Evolutionary conservation across 495 filamentous ascomycete genomes (phyloP).

Genomic region (Clavariopsis aquatica): DNA sequence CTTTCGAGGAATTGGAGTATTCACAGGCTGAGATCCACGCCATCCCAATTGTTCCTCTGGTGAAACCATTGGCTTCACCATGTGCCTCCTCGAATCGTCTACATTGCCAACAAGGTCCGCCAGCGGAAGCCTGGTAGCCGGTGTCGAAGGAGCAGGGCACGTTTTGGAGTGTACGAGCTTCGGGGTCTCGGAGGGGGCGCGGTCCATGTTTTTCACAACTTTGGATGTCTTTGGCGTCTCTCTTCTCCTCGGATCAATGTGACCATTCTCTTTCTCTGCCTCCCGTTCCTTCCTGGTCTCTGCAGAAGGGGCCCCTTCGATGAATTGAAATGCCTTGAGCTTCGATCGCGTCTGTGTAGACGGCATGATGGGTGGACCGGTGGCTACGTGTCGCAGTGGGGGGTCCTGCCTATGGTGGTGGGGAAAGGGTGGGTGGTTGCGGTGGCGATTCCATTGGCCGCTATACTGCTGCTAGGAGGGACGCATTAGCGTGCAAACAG

Average conservation of each 20-base stretch:
- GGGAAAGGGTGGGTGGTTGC: conserved; percentile 26
- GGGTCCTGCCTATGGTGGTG: conserved; percentile 21
- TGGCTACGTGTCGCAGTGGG: conserved; percentile 29
- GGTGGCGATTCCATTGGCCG: conserved; percentile 31
- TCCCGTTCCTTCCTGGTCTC: conserved; percentile 21
- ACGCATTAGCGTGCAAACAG: neutral
- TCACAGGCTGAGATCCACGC: conserved; percentile 57
- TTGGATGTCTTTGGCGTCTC: conserved; percentile 17
- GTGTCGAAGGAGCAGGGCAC: conserved; percentile 61
- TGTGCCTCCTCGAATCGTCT: conserved; percentile 57
- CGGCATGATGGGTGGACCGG: conserved; percentile 46
- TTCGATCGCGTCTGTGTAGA: conserved; percentile 60
- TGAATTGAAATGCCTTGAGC: conserved; percentile 60
- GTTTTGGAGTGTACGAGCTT: conserved; percentile 28
- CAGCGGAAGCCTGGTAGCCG: conserved; percentile 70
- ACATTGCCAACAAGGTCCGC: conserved; percentile 74
- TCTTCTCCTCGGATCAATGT: neutral
- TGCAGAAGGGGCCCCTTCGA: conserved; percentile 41
- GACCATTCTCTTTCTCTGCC: conserved; percentile 44
- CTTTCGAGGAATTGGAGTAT: conserved; percentile 49
- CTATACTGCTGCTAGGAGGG: conserved; percentile 13
- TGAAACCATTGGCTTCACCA: conserved; percentile 54
- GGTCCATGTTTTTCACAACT: neutral
- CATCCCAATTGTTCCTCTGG: conserved; percentile 75
- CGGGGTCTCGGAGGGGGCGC: conserved; percentile 41